Conservation (phyloP, 225 moss, liverwort and hornwort species). For the Takakia lepidozioides region DNA sequence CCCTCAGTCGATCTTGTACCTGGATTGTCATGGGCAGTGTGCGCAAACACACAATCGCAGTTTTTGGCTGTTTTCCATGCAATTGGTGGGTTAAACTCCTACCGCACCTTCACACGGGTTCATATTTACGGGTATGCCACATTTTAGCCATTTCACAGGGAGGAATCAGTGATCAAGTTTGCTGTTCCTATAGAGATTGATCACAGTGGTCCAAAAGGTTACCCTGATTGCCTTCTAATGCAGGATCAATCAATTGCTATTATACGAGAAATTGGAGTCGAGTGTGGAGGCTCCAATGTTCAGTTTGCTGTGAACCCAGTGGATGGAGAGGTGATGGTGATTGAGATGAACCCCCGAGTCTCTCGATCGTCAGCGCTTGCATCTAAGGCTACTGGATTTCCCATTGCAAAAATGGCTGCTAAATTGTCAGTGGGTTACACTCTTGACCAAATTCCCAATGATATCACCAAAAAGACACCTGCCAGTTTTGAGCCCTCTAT, state of each 20-base stretch:
- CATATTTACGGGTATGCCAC: no score
- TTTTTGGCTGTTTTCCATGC: no score
- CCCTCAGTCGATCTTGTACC: no score
- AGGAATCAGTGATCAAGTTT: no score
- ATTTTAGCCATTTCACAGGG: no score
- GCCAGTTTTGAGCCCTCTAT: conserved; percentile 99
- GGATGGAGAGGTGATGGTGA: conserved; percentile 96
- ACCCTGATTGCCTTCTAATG: conserved; percentile 1
- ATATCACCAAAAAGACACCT: conserved; percentile 90
- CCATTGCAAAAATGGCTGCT: conserved; percentile 98
- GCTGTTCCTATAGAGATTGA: no score
- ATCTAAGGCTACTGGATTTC: conserved; percentile 96
- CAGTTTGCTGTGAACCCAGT: conserved; percentile 94
- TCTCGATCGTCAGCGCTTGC: conserved; percentile 97
- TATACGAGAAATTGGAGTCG: conserved; percentile 94
- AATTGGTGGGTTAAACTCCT: no score
- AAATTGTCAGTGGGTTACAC: conserved; percentile 95
- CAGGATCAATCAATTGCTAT: conserved; percentile 92
- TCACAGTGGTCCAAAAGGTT: no score
- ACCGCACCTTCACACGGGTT: no score
- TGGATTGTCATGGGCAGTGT: no score
- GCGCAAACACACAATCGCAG: no score
- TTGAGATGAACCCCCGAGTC: conserved; percentile 99
- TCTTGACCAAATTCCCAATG: conserved; percentile 92
- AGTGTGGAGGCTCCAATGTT: conserved; percentile 97